These are phyloP conservation scores for Raffaelea arxii DNA, from an alignment of 2,329 filamentous ascomycete species.

Conservation along the genomic window DNA sequence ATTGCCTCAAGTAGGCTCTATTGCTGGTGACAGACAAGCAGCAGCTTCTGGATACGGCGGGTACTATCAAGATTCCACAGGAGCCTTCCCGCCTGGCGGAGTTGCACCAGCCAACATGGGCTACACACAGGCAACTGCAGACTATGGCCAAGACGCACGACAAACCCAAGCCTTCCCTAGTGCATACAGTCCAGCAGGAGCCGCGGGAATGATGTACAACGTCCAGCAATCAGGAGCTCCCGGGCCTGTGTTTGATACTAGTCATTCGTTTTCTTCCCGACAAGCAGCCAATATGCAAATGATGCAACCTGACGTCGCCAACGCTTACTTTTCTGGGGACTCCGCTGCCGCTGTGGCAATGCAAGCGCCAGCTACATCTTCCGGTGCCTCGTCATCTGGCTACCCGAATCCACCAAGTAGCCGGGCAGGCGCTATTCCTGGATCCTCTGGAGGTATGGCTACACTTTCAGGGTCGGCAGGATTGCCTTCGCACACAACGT, in stretches of 20 bases:
- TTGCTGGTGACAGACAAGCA: conserved; percentile 19
- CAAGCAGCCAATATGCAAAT: conserved; percentile 72
- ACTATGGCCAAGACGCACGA: conserved; percentile 55
- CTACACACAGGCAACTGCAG: conserved; percentile 46
- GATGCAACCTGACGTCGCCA: conserved; percentile 53
- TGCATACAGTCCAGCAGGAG: conserved; percentile 49
- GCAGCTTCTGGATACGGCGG: conserved; percentile 39
- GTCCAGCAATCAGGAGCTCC: conserved; percentile 54
- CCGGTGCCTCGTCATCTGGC: conserved; percentile 45
- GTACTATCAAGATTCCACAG: conserved; percentile 47
- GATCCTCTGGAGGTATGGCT: conserved; percentile 38
- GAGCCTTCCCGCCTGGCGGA: conserved; percentile 40
- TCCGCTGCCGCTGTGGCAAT: conserved; percentile 48
- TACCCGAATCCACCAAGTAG: conserved; percentile 50
- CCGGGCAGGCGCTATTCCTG: conserved; percentile 45
- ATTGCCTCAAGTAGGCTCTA: conserved; percentile 32
- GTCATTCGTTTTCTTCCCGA: conserved; percentile 65
- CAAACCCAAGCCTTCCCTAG: conserved; percentile 44
- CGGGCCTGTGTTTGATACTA: conserved; percentile 60
- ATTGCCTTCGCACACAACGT: conserved; percentile 29
- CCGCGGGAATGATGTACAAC: conserved; percentile 72
- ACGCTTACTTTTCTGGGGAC: conserved; percentile 66
- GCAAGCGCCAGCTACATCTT: conserved; percentile 37
- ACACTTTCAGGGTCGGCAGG: conserved; percentile 26
- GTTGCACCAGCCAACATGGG: conserved; percentile 46